Evolutionary conservation across 2,329 filamentous ascomycete species (phyloP).

Genomic region (Xylaria sp.): DNA sequence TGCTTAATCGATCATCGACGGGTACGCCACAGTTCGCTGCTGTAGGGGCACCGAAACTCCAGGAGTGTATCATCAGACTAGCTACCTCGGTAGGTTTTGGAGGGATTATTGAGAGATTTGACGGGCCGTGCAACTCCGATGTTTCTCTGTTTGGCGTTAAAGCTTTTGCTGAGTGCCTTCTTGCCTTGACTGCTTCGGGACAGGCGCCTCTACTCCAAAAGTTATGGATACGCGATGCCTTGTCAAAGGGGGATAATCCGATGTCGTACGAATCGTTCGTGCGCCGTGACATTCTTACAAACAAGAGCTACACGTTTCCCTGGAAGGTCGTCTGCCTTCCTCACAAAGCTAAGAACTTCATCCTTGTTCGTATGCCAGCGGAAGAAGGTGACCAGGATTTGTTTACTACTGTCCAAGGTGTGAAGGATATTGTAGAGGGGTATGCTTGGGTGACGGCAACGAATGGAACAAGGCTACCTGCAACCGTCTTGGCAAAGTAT

Average conservation of each 20-base stretch:
- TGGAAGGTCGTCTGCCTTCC: not conserved
- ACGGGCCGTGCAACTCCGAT: not conserved
- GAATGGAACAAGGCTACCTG: slow-evolving; percentile 18
- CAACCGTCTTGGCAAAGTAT: slow-evolving; percentile 2
- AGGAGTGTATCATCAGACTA: slow-evolving; percentile 24
- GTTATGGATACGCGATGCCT: slow-evolving; percentile 29
- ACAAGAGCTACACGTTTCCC: slow-evolving; percentile 19
- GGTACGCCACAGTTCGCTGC: slow-evolving; percentile 5
- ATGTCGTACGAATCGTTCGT: slow-evolving; percentile 1
- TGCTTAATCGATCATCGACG: not conserved
- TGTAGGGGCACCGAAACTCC: slow-evolving; percentile 6
- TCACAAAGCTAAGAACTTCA: not conserved
- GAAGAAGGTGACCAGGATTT: slow-evolving; percentile 26
- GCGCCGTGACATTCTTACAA: slow-evolving; percentile 27
- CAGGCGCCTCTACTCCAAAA: slow-evolving; percentile 18
- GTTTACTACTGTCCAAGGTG: slow-evolving; percentile 3
- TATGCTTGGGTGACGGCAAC: slow-evolving; percentile 20
- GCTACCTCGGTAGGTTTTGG: not conserved
- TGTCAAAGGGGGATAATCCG: not conserved
- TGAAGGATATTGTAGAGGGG: slow-evolving; percentile 15
- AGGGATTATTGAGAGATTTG: not conserved
- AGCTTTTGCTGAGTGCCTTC: slow-evolving; percentile 7
- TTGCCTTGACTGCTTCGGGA: slow-evolving; percentile 5
- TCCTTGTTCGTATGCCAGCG: slow-evolving; percentile 24
- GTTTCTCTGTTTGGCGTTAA: not conserved